Evolutionary conservation across 768 basidiomycete genomes (phyloP).

Genomic region (Clitopilus passeckerianus): DNA sequence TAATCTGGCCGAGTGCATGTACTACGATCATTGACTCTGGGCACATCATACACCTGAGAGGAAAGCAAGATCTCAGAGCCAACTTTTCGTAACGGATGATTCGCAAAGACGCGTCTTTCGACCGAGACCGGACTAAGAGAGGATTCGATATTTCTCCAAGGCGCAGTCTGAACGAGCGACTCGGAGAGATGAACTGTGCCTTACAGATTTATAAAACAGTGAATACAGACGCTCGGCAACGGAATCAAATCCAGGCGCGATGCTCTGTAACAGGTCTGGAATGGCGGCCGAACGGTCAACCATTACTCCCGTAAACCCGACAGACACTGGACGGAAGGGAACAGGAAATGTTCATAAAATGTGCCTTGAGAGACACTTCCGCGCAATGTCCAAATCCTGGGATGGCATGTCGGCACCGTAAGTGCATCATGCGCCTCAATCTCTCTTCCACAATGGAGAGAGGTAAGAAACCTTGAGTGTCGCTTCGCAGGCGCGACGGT

Average conservation of each 20-base stretch:
- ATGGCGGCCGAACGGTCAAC: background rate
- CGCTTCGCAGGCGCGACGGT: background rate
- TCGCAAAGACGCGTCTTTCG: background rate
- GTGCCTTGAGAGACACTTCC: background rate
- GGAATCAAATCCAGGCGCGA: no score
- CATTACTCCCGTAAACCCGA: background rate
- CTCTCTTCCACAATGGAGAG: background rate
- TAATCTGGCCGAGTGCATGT: background rate
- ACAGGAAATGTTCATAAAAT: background rate
- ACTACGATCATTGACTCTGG: background rate
- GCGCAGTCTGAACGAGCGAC: background rate
- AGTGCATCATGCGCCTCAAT: background rate
- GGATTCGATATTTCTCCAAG: background rate
- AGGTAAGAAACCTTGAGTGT: background rate
- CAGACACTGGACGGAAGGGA: background rate
- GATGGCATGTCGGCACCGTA: background rate
- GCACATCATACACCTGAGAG: background rate
- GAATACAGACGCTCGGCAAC: background rate
- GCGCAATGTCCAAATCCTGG: background rate
- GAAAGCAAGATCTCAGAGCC: background rate
- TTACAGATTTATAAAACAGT: background rate
- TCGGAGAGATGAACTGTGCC: background rate
- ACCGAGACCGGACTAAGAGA: background rate
- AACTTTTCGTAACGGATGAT: background rate
- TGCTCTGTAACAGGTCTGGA: background rate